Evolutionary conservation across 352 stramenopile genomes (phyloP).

Genomic region (Bremia lactucae): DNA sequence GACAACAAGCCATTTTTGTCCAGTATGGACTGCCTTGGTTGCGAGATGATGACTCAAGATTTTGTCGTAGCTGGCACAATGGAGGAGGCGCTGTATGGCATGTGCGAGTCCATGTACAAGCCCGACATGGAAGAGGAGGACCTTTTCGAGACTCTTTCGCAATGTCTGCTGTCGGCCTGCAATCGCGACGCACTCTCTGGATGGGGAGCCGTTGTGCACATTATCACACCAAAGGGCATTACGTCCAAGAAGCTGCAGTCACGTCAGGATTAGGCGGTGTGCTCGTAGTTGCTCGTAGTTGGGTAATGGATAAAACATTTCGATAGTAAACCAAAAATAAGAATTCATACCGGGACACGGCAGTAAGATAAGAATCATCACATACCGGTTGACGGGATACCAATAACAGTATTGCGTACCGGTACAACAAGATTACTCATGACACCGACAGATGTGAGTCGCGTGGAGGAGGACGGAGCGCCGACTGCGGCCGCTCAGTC

Average conservation of each 20-base stretch:
- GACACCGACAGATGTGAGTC: slow-evolving; percentile 7
- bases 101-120: slow-evolving; percentile 97
- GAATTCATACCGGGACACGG: too few relatives aligned
- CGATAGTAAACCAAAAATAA: too few relatives aligned
- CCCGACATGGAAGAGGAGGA: slow-evolving; percentile 93
- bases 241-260: slow-evolving; percentile 76
- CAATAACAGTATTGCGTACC: too few relatives aligned
- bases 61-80: slow-evolving; percentile 98
- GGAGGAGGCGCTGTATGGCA: slow-evolving; percentile 96
- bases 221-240: slow-evolving; percentile 88
- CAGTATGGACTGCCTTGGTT: slow-evolving; percentile 97
- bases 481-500: background rate
- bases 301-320: too few relatives aligned
- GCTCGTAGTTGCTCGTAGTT: background rate
- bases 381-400: too few relatives aligned
- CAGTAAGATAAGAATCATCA: too few relatives aligned
- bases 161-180: slow-evolving; percentile 95
- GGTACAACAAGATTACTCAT: too few relatives aligned
- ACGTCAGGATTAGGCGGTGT: slow-evolving; percentile 54
- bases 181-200: slow-evolving; percentile 97
- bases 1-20: slow-evolving; percentile 95
- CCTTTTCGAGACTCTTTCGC: slow-evolving; percentile 97
- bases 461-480: slow-evolving; percentile 5
- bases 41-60: slow-evolving; percentile 91
- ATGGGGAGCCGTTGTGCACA: slow-evolving; percentile 98